phyloP scores from a whole-genome alignment of 2,329 filamentous ascomycete genomes.

The Geosmithia morbida region DNA sequence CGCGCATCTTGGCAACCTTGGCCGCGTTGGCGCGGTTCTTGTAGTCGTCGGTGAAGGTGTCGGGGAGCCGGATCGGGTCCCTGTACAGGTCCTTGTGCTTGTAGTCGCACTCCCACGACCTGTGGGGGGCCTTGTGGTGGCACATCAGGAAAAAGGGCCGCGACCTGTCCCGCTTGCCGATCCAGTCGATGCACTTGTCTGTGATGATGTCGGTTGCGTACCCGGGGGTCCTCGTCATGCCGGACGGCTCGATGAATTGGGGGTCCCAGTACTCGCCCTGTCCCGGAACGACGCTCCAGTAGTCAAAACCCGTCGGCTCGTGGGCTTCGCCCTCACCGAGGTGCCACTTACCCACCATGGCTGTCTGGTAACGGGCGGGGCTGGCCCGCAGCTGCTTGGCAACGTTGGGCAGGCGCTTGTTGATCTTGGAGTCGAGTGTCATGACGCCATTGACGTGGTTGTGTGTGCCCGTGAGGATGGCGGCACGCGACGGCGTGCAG shows the following conservation, averaged over 20 bases:
- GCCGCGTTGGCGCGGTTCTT: conserved; percentile 36
- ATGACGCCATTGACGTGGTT: conserved; percentile 38
- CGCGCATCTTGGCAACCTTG: conserved; percentile 32
- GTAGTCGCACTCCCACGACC: conserved; percentile 33
- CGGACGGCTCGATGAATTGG: conserved; percentile 26
- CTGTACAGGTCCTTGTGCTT: conserved; percentile 33
- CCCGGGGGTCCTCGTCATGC: conserved; percentile 16
- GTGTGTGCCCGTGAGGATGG: conserved; percentile 33
- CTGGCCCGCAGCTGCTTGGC: conserved; percentile 31
- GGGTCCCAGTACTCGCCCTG: conserved; percentile 39
- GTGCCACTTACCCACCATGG: conserved; percentile 40
- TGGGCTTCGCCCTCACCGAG: conserved; percentile 30
- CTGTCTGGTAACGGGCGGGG: conserved; percentile 26
- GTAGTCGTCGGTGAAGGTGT: conserved; percentile 39
- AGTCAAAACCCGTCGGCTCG: conserved; percentile 34
- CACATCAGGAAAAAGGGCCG: conserved; percentile 40
- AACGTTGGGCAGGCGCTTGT: conserved; percentile 33
- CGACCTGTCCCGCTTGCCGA: conserved; percentile 16
- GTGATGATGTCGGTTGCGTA: conserved; percentile 39
- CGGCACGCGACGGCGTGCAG: conserved; percentile 34
- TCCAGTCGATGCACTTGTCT: conserved; percentile 29
- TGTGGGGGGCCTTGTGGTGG: conserved; percentile 40
- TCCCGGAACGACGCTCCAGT: conserved; percentile 34
- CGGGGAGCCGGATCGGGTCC: conserved; percentile 28
- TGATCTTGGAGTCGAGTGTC: conserved; percentile 32